Evolutionary conservation across 805 yeast genomes (phyloP).

Genomic region (Ogataea paraovalis): DNA sequence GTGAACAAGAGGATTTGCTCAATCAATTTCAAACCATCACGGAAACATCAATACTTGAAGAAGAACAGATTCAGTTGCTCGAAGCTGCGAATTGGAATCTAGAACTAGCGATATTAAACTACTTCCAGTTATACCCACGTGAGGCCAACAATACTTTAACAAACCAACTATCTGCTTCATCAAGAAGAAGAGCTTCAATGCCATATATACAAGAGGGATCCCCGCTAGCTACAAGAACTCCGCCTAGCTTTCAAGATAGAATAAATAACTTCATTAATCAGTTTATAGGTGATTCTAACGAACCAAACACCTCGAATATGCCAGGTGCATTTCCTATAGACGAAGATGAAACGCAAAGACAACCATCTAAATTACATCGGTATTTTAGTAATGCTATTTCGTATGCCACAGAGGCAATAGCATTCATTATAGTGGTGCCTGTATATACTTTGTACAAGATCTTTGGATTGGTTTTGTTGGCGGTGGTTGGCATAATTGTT

Average conservation of each 20-base stretch:
- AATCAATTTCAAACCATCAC: conserved; percentile 19
- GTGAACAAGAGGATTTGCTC: conserved; percentile 17
- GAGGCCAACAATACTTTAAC: conserved; percentile 12
- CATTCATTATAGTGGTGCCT: conserved; percentile 25
- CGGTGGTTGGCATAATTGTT: conserved; percentile 17
- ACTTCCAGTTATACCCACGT: conserved; percentile 21
- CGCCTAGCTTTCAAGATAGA: conserved; percentile 2
- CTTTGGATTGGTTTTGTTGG: conserved; percentile 13
- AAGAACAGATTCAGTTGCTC: conserved; percentile 18
- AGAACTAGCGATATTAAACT: conserved; percentile 23
- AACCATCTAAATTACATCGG: conserved; percentile 23
- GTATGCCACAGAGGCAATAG: conserved; percentile 10
- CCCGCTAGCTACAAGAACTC: neutral
- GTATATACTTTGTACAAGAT: conserved; percentile 20
- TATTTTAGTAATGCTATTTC: conserved; percentile 11
- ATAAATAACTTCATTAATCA: neutral
- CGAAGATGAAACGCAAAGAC: conserved; percentile 2
- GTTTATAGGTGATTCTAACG: neutral
- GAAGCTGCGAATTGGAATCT: conserved; percentile 25
- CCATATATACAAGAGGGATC: neutral
- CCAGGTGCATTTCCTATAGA: conserved; percentile 24
- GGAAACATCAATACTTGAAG: conserved; percentile 10
- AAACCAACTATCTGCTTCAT: conserved; percentile 6
- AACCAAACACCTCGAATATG: conserved; percentile 8
- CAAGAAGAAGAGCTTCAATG: conserved; percentile 6